Conservation (phyloP, 2,329 filamentous ascomycete species). For the Alternaria sp. region DNA sequence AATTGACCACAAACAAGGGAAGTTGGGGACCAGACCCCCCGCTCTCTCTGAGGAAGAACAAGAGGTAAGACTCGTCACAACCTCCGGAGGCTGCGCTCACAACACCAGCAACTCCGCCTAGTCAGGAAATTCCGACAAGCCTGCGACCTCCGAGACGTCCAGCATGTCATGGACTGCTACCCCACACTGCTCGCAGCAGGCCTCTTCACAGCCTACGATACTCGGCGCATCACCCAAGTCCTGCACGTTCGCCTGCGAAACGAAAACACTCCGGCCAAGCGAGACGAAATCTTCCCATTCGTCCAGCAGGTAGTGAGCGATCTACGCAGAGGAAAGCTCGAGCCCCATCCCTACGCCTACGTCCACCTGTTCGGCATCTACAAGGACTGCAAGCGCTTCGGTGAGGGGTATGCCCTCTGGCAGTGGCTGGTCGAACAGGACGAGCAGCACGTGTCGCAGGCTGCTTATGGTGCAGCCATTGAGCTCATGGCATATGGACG, state of each 20-base stretch:
- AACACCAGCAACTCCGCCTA: conserved; percentile 5
- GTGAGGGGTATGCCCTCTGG: conserved; percentile 54
- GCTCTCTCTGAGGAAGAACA: background rate
- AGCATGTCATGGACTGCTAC: conserved; percentile 35
- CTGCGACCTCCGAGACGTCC: conserved; percentile 20
- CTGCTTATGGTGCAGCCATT: conserved; percentile 58
- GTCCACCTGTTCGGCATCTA: conserved; percentile 56
- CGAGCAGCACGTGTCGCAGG: conserved; percentile 49
- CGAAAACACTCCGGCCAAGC: conserved; percentile 1
- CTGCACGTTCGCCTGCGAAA: conserved; percentile 46
- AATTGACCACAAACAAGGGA: background rate
- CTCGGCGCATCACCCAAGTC: conserved; percentile 42
- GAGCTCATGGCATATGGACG: conserved; percentile 55
- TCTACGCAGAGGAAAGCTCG: conserved; percentile 43
- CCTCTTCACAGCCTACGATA: conserved; percentile 27
- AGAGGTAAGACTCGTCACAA: background rate
- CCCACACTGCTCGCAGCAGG: conserved; percentile 23
- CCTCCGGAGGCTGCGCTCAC: background rate
- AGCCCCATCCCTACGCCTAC: conserved; percentile 48
- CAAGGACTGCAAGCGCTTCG: conserved; percentile 53
- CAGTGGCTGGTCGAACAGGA: conserved; percentile 54
- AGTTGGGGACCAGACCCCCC: background rate
- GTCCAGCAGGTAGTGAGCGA: conserved; percentile 50
- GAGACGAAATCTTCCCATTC: conserved; percentile 32
- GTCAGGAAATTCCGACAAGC: conserved; percentile 24